These are phyloP conservation scores for Acanthamoeba triangularis DNA, from an alignment of 208 protist species.

Conservation along the genomic window DNA sequence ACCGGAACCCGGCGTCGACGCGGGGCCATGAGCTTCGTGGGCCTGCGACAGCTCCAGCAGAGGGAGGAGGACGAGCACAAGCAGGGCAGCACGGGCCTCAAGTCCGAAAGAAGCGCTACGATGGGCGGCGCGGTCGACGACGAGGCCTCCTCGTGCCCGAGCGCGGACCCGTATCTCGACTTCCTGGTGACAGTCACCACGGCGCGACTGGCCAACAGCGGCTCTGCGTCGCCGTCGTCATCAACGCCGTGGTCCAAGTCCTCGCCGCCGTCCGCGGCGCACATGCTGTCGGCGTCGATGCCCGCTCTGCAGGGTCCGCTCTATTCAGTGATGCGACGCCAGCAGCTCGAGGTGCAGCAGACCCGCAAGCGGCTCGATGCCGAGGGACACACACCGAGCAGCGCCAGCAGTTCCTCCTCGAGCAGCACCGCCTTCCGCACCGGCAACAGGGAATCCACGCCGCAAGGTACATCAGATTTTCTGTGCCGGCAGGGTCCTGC, in stretches of 20 bases:
- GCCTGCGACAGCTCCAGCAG: constrained; percentile 4
- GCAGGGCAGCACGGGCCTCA: background rate
- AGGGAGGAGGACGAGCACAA: background rate
- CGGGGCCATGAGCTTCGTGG: constrained; percentile 19
- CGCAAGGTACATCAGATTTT: background rate
- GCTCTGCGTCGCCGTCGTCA: background rate
- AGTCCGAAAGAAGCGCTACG: background rate
- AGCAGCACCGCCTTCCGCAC: background rate
- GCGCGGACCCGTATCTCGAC: constrained; percentile 21
- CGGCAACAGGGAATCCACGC: background rate
- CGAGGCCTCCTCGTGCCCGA: background rate
- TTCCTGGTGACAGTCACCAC: constrained; percentile 11
- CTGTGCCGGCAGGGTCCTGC: background rate
- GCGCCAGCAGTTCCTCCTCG: background rate
- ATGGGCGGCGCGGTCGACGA: background rate
- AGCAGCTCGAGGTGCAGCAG: constrained; percentile 21
- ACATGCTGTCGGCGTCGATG: background rate
- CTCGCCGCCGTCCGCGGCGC: background rate
- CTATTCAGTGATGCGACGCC: constrained; percentile 24
- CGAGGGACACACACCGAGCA: background rate
- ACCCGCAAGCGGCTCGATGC: background rate
- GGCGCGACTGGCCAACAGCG: background rate
- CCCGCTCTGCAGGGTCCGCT: constrained; percentile 5
- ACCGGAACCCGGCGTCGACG: background rate
- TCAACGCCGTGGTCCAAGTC: background rate